Base-by-base conservation (phyloP, 495 filamentous ascomycete species). In the Aspergillus biplanus region DNA sequence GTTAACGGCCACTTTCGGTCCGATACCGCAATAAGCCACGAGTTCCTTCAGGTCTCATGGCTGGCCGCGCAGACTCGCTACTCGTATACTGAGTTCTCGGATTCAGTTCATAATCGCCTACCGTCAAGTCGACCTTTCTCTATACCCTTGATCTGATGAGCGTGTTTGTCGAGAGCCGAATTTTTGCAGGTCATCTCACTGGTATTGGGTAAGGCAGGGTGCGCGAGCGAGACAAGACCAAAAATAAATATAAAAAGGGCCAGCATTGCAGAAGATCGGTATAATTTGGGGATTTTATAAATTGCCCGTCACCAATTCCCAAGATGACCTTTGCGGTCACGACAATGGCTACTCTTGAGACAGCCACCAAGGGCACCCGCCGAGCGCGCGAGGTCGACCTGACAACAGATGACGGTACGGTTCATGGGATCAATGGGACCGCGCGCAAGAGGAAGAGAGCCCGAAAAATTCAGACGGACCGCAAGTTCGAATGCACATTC, bases 401-500 rank as follows among this genome's bases (percentile, higher is more conserved):
- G 42, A 63, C 69, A 12, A 72, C 71, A 47, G 72, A 72, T 21
- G 68, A 68, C 47, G 71, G 74, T 56, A 71, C 70, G 34, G 59
- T 61, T 35, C 73, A 69, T 33, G 56, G 65, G 55, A 34, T 66
- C 52, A 65, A 71, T 52, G 81, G 76, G 15, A 74, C 78, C 49
- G 73, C 78, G 61, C 86, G 86, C 62, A 95, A 93, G 75, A 83
- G 92, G 59, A 86, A 92, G 70, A 83, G 91, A 67, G 93, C 90
- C 44, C 89, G 94, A 63, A 97, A 96, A 73, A 90, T 90, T 33
- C 80, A 90, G 35, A 64, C 80, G 39, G 94, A 97, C 74, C 97
- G 95, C 78, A 97, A 97, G 71, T 99, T 97, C 65, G 90, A 93
- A 67, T 99, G 95, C 74, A 88, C 90, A 11, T 87, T 91, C 53